A percentile compares a stretch with the other conserved stretches of the same genome.
Evolutionary conservation across 2,329 filamentous ascomycete species (phyloP).

Genomic region (Fusarium sp.): DNA sequence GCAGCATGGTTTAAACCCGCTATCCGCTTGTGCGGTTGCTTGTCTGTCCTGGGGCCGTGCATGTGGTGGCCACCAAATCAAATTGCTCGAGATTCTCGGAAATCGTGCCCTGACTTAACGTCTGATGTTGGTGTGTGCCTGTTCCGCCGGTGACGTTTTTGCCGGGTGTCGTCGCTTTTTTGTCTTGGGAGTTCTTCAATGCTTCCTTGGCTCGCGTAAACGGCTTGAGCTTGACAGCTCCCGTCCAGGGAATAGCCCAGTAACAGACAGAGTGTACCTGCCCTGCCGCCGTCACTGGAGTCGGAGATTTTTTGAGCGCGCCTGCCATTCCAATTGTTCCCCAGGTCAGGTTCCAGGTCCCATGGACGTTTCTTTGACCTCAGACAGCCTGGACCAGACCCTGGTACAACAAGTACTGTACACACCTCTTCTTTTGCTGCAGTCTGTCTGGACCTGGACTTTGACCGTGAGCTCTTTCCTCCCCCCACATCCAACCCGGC

Average conservation of each 20-base stretch:
- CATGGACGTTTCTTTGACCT: not conserved
- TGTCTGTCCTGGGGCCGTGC: not conserved
- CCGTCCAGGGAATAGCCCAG: not conserved
- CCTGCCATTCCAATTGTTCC: conserved; percentile 22
- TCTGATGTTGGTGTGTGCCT: not conserved
- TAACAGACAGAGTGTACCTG: not conserved
- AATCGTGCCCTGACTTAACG: not conserved
- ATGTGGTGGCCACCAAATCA: not conserved
- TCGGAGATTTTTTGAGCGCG: conserved; percentile 15
- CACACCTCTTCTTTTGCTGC: not conserved
- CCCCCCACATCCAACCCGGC: conserved; percentile 35
- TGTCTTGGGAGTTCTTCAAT: conserved; percentile 2
- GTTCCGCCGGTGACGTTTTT: conserved; percentile 3
- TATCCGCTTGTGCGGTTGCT: conserved; percentile 1
- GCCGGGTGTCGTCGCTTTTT: not conserved
- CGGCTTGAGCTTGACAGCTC: not conserved
- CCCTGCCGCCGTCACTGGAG: not conserved
- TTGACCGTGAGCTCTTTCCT: conserved; percentile 3
- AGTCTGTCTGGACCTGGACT: not conserved
- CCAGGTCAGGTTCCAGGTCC: too few species aligned
- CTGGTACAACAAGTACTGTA: conserved; percentile 4
- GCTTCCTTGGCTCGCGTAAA: not conserved
- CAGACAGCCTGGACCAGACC: not conserved
- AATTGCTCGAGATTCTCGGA: not conserved
- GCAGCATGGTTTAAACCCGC: conserved; percentile 1